These are phyloP conservation scores for Eutrema yunnanense DNA, from an alignment of 345 rosid species.

Conservation along the genomic window DNA sequence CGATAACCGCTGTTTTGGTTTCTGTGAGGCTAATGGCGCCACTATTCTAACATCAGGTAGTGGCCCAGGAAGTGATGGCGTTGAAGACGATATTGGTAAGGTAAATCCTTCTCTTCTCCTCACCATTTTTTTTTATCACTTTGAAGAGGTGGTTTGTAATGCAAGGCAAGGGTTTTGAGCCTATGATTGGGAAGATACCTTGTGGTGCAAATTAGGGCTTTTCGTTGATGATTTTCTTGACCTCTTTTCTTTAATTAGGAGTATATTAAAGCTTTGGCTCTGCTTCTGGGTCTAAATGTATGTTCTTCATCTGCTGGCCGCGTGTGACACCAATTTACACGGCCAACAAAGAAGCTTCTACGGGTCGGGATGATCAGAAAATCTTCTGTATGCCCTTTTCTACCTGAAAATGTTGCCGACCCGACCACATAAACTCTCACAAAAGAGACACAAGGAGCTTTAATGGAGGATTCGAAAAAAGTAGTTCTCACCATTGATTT, in stretches of 20 bases:
- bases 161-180: not conserved
- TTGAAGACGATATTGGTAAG: slow-evolving; percentile 31
- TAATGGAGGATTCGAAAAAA: slow-evolving; percentile 24
- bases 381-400: not conserved
- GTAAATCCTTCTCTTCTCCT: slow-evolving; percentile 25
- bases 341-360: slow-evolving; percentile 33
- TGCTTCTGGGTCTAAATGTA: slow-evolving; percentile 21
- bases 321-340: slow-evolving; percentile 31
- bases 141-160: not conserved
- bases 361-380: slow-evolving; percentile 25
- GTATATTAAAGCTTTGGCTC: slow-evolving; percentile 19
- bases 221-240: not conserved
- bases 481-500: slow-evolving; percentile 24
- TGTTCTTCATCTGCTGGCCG: slow-evolving; percentile 37
- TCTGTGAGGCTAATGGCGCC: slow-evolving; percentile 37
- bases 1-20: slow-evolving; percentile 39
- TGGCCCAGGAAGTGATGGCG: slow-evolving; percentile 33
- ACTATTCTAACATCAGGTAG: slow-evolving; percentile 27
- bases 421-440: slow-evolving; percentile 31
- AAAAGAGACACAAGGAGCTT: slow-evolving; percentile 25
- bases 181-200: not conserved
- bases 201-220: not conserved
- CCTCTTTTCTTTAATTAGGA: not conserved
- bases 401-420: slow-evolving; percentile 22
- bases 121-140: slow-evolving; percentile 17